Evolutionary conservation across 192 early-diverging fungal genomes (phyloP), one percentile per base, ranked within the genome.

Genomic region (Umbelopsis sp.): DNA sequence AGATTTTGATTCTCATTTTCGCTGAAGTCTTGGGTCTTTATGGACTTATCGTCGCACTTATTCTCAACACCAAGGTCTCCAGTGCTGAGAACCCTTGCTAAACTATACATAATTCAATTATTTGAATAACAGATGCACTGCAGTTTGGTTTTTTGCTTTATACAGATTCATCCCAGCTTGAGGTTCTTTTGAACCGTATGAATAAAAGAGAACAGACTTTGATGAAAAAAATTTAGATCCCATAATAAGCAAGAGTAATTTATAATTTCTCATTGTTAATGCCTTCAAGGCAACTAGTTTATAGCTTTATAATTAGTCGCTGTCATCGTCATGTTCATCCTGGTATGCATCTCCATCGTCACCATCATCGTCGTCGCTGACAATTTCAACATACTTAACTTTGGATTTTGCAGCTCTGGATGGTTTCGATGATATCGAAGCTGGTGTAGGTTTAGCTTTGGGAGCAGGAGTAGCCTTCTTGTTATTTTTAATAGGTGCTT

Each of bases 1-100:
- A 85, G 83, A 89, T 92, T 81, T 80, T 94, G 22, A 92, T 96
- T 71, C 86, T 93, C 49, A 96, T 94, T 91, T 94, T 95, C 77
- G 93, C 92, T 53, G 93, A 94, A 80, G 92, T 96, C 24, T 80
- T 95, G 84, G 92, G 91, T 67, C 86, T 93, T 68, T 94, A 96
- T 73, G 92, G 93, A 34, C 80, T 95, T 62, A 95, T 95, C 76
- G 93, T 95, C 22, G 91, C 90, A 11, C 85, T 95, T 52, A 95
- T 95, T 73, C 80, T 95, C 65, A 95, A 95, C 73, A 92, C 93
- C 68, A 95, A 93, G 86, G 88, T 86, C 32, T 73, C 68, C 50
- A 45, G 66, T 20, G 69, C 56, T 66, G 77, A 76, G 45, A 65
- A 50, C 59, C 43, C 43, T 38, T 72, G 71, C 59, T 62, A 62